phyloP scores from a whole-genome alignment of 805 yeast species.

The Debaryomyces hansenii region DNA sequence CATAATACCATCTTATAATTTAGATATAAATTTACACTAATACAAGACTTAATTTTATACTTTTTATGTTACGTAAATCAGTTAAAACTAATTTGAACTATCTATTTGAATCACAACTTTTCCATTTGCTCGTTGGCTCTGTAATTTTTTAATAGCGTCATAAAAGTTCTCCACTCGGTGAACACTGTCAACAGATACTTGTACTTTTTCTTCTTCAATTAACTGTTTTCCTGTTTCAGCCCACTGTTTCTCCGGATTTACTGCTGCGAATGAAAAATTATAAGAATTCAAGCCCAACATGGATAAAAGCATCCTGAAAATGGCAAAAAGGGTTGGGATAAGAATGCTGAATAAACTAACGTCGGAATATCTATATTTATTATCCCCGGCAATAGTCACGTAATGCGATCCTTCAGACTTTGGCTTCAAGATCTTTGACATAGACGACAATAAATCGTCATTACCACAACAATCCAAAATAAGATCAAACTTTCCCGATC shows the following conservation, averaged over 20 bases:
- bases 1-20: no score
- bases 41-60: no score
- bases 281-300: background rate
- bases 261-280: no score
- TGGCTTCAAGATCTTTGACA: slow-evolving; percentile 46
- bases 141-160: slow-evolving; percentile 51
- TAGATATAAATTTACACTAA: no score
- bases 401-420: slow-evolving; percentile 48
- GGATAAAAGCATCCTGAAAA: background rate
- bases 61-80: background rate
- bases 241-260: slow-evolving; percentile 7
- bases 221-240: slow-evolving; percentile 33
- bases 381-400: slow-evolving; percentile 59
- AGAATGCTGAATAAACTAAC: background rate
- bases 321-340: background rate
- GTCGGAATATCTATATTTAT: slow-evolving; percentile 31
- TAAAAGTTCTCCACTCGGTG: slow-evolving; percentile 48
- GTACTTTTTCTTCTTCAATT: slow-evolving; percentile 44
- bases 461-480: slow-evolving; percentile 70
- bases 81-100: background rate
- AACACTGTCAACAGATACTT: slow-evolving; percentile 54
- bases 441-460: slow-evolving; percentile 44
- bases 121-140: slow-evolving; percentile 57
- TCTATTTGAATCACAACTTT: slow-evolving; percentile 54
- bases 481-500: slow-evolving; percentile 50